Conservation (phyloP, 805 yeast genomes). For the Trichomonascus vanleenenianus region DNA sequence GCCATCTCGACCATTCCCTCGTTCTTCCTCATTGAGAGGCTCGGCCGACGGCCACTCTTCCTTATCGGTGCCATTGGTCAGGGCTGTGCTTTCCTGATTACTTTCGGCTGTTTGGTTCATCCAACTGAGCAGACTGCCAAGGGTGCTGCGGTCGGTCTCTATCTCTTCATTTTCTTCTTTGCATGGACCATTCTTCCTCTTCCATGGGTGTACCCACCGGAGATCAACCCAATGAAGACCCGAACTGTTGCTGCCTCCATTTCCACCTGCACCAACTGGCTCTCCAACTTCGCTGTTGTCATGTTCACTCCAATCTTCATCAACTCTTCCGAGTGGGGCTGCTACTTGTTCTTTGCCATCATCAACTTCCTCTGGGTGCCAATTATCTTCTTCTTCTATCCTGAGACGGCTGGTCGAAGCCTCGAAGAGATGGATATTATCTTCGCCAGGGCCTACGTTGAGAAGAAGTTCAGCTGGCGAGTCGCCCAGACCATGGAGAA, state of each 20-base stretch:
- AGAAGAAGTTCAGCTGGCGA: constrained; percentile 50
- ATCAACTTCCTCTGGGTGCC: constrained; percentile 56
- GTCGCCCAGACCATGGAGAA: constrained; percentile 59
- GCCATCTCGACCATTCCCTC: constrained; percentile 21
- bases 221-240: constrained; percentile 19
- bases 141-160: constrained; percentile 21
- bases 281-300: constrained; percentile 56
- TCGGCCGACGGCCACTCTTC: constrained; percentile 61
- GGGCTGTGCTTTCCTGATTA: constrained; percentile 28
- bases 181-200: constrained; percentile 19
- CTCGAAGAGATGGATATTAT: constrained; percentile 65
- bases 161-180: constrained; percentile 19
- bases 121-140: constrained; percentile 13
- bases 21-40: constrained; percentile 30
- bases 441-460: constrained; percentile 49
- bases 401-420: constrained; percentile 71
- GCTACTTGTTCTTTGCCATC: constrained; percentile 61
- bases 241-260: constrained; percentile 42
- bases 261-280: constrained; percentile 62
- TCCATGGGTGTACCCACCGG: constrained; percentile 23
- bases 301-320: constrained; percentile 57
- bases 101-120: constrained; percentile 18
- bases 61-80: constrained; percentile 44
- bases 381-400: constrained; percentile 58
- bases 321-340: constrained; percentile 43